Evolutionary conservation across 1,139 yeast genomes (phyloP), one percentile per base, ranked within the genome.

Genomic region (Schizosaccharomyces versatilis): DNA sequence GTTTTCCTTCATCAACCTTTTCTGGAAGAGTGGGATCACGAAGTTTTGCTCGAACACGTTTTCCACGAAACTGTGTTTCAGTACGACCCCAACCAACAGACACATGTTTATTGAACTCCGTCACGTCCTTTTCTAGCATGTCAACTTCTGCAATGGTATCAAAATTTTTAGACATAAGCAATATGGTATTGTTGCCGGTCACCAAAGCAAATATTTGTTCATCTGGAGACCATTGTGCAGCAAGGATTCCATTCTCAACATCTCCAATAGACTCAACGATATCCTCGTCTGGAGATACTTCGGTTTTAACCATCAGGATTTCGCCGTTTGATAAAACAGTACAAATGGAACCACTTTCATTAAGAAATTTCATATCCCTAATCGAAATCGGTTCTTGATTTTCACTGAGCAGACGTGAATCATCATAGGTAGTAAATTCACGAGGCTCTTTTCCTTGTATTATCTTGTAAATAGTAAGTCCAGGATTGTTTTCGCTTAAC

Each of bases 21-120:
- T 79, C 76, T 0, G 81, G 81, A 67, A 90, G 83, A 0, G 98
- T 93, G n/a, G 98, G 98, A 67, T 93, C 98, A 64, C 90, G 77
- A 61, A 82, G 71, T 47, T 81, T 64, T n/a, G 84, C 88, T 62
- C 80, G 80, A 48, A 85, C 90, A 58, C 98, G 98, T 62, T 77
- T 80, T 54, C 99, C 99, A 67, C 84, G 81, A 67, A 93, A 93
- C 68, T 93, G 99, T 0, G 99, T 93, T 67, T 90, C 98, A 60
- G 82, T 80, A 61, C 83, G 84, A 63, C 99, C 99, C 99, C 99
- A 93, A 17, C 99, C 99, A 42, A 90, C 96, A 19, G 94, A 81
- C 40, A 93, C 96, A 64, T 90, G 95, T 62, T 81, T 81, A 2
- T 88, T 79, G 55, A 78, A 75, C n/a, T 39, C 19, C 47, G 77